Evolutionary conservation across 2,329 filamentous ascomycete species (phyloP).

Genomic region (Ceratocystis papillata): DNA sequence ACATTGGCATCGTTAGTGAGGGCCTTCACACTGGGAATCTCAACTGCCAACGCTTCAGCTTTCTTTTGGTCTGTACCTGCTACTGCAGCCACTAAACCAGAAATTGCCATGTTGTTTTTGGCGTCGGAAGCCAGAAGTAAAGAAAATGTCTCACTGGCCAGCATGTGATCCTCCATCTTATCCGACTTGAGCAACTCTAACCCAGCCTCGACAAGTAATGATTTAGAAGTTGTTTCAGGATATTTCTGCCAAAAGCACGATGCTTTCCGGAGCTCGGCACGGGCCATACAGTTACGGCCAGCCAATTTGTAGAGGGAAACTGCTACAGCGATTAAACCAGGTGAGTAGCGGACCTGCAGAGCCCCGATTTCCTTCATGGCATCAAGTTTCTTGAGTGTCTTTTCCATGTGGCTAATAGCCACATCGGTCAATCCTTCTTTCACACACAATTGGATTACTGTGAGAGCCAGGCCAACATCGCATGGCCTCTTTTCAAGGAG

Average conservation of each 20-base stretch:
- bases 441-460: slow-evolving; percentile 71
- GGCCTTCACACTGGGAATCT: slow-evolving; percentile 51
- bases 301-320: slow-evolving; percentile 70
- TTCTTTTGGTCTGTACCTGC: slow-evolving; percentile 50
- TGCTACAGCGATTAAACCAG: slow-evolving; percentile 69
- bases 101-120: slow-evolving; percentile 59
- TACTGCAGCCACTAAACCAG: slow-evolving; percentile 77
- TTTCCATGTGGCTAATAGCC: slow-evolving; percentile 64
- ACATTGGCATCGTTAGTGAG: slow-evolving; percentile 53
- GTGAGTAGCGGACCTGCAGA: slow-evolving; percentile 65
- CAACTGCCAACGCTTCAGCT: slow-evolving; percentile 43
- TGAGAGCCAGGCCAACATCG: slow-evolving; percentile 69
- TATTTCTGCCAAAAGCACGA: slow-evolving; percentile 69
- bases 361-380: slow-evolving; percentile 45
- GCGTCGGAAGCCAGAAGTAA: slow-evolving; percentile 55
- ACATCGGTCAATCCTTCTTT: slow-evolving; percentile 58
- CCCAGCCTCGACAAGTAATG: slow-evolving; percentile 72
- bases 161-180: slow-evolving; percentile 52
- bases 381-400: slow-evolving; percentile 63
- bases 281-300: slow-evolving; percentile 60
- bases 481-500: slow-evolving; percentile 20
- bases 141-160: slow-evolving; percentile 70
- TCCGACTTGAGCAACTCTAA: slow-evolving; percentile 68
- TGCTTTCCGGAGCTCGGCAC: slow-evolving; percentile 64
- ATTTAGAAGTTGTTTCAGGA: slow-evolving; percentile 37